Base-by-base conservation (phyloP, 768 basidiomycete species). In the Hypsizygus marmoreus region DNA sequence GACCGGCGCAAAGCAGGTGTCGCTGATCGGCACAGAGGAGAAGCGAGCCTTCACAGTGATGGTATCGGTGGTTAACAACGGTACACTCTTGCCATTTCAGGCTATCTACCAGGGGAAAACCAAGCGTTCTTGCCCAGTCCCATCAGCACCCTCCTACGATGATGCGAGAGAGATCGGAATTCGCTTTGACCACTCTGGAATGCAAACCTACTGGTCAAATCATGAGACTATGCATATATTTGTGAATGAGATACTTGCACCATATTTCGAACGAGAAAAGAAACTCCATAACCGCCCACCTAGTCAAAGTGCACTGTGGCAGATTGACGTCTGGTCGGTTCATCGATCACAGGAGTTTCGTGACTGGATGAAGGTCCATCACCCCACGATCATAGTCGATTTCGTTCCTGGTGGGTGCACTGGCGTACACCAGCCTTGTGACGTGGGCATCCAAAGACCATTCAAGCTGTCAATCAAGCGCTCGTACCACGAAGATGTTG, bases 11-110 rank as follows among this genome's bases (percentile, higher is more conserved):
- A 66, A 66, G 28, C 70, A 73, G 36, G 68, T 72, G 2, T 19
- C 61, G 1, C 46, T 62, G 6, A 35, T 67, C 19, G 68, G 72
- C 1, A 31, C 22, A 6, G 69, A 72, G 2, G 70, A 74, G 43
- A 73, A 74, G 50, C 53, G 64, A 0, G 72, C 69, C 16, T 69
- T 71, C 29, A 74, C 70, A 2, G 30, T 63, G 2, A 24, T 72
- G 16, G 56, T 66, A 2, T 59, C 62, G 1, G 50, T 72, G 14
- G 50, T 62, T 2, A 50, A 45, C 22, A 36, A 48, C 34, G 67
- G 70, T 2, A 49, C 31, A 0, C 24, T 68, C 3, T 55, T 70
- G 1, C 66, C 63, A 3, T 53, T 71, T 11, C 72, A 74, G 48
- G 64, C 59, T 0, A 62, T 73, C 29, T 71, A 61, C 42, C 10